A percentile compares a stretch with the other conserved stretches of the same genome.
These are phyloP conservation scores for Pistacia vera DNA, from an alignment of 345 rosid genomes.

Conservation along the genomic window DNA sequence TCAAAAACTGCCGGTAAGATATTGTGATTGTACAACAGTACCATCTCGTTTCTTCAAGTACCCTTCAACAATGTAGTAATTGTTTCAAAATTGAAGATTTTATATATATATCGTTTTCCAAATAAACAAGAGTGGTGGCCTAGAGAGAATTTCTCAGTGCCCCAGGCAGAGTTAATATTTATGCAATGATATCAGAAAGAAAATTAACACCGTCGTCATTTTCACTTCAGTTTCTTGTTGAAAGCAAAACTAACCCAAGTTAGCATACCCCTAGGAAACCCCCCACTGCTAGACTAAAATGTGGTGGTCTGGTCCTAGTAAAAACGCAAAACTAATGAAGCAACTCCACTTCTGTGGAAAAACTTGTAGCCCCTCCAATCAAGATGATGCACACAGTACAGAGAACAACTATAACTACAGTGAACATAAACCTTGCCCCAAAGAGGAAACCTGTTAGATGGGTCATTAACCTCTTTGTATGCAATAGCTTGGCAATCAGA, in stretches of 20 bases:
- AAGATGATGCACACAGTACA: background rate
- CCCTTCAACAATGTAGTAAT: background rate
- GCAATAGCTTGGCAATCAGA: background rate
- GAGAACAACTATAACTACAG: background rate
- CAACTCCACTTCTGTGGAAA: background rate
- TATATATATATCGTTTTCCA: background rate
- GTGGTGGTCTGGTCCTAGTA: background rate
- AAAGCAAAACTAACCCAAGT: too few species aligned
- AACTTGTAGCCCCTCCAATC: background rate
- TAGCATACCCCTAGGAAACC: too few species aligned
- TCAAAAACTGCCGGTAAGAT: background rate
- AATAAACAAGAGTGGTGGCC: background rate
- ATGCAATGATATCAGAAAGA: background rate
- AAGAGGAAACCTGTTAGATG: background rate
- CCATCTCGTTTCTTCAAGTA: conserved; percentile 12
- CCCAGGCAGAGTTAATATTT: background rate
- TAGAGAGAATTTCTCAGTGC: background rate
- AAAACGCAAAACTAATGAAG: background rate
- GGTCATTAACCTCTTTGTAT: background rate
- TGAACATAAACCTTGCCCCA: background rate
- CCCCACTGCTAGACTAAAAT: background rate
- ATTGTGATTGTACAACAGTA: background rate
- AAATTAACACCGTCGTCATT: too few species aligned
- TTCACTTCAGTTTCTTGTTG: too few species aligned
- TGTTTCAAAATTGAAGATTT: background rate